Evolutionary conservation across 2,329 filamentous ascomycete genomes (phyloP), one percentile per base, ranked within the genome.

Genomic region (Lasiodiplodia sp.): DNA sequence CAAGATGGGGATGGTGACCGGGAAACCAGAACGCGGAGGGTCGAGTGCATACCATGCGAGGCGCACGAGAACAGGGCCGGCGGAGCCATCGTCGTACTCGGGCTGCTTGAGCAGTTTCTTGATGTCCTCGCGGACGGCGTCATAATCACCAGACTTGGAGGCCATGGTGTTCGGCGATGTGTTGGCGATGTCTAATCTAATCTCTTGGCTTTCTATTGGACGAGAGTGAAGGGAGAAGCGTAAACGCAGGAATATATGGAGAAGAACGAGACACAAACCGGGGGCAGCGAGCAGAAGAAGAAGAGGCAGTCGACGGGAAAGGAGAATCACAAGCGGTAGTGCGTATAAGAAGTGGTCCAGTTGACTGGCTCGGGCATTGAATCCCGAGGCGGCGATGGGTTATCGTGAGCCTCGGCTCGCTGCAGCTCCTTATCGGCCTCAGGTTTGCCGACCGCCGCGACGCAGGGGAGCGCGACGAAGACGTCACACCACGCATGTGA

Each of bases 31-130:
- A 16, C n/a, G 52, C 28, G 11, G 64, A 38, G 25, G 28, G 63
- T 21, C 8, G 53, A 4, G 14, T 11, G 77, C 81, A 71, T 78
- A 86, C 87, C 87, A 90, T 68, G 88, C 88, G 51, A 90, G 81
- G 14, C 88, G 85, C 67, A 90, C 87, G 63, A 90, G 85, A 0
- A 90, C 86, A 0, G 88, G 88, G 1, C 88, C 88, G 37, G 87
- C 86, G 68, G 86, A 88, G 21, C 88, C 88, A 78, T 91, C 88
- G 72, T 90, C 88, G 76, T 90, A 90, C 71, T 82, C 86, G 25
- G 88, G 88, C 75, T 89, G 86, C 70, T 86, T 80, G 57, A 89
- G 79, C 67, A 88, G 82, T 31, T 80, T 80, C 70, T 78, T 79
- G 66, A 89, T 85, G 72, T 87, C 86, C 72, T 83, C 82, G 60